Conservation (phyloP, 2,329 filamentous ascomycete genomes). For the Neonectria magnoliae region DNA sequence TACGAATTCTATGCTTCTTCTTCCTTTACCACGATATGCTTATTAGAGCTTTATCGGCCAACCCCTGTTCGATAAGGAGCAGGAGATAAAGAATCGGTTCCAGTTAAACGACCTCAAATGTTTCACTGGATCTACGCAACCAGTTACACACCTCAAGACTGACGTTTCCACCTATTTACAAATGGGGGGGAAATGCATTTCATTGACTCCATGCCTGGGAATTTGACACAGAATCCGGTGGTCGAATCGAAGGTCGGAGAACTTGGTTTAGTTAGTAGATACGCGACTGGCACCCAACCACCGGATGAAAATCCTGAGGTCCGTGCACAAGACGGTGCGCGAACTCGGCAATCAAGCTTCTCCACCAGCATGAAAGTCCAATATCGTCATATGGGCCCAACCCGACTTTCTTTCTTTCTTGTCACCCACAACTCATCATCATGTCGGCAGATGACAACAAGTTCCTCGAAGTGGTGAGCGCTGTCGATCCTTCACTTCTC, state of each 20-base stretch:
- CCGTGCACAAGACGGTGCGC: slow-evolving; percentile 36
- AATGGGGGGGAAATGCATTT: neutral
- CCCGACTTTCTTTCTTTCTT: slow-evolving; percentile 37
- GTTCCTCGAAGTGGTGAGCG: slow-evolving; percentile 78
- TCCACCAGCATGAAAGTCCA: slow-evolving; percentile 41
- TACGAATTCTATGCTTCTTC: neutral
- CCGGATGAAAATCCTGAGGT: slow-evolving; percentile 29
- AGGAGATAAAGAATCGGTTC: neutral
- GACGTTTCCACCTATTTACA: neutral
- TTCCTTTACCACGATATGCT: neutral
- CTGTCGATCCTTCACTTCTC: slow-evolving; percentile 1
- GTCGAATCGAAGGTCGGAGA: slow-evolving; percentile 4
- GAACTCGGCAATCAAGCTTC: slow-evolving; percentile 41
- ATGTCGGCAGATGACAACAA: slow-evolving; percentile 86
- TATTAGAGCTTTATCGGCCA: neutral
- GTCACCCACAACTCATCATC: slow-evolving; percentile 43
- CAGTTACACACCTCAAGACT: neutral
- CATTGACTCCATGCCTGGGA: neutral
- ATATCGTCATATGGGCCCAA: slow-evolving; percentile 44
- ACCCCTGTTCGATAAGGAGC: neutral
- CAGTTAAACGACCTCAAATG: neutral
- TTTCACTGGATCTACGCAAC: neutral
- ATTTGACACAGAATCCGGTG: neutral
- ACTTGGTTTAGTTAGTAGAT: slow-evolving; percentile 11
- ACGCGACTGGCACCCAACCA: neutral